These are phyloP conservation scores for Fraxinus baroniana DNA, from an alignment of 305 asterid genomes.

Conservation along the genomic window DNA sequence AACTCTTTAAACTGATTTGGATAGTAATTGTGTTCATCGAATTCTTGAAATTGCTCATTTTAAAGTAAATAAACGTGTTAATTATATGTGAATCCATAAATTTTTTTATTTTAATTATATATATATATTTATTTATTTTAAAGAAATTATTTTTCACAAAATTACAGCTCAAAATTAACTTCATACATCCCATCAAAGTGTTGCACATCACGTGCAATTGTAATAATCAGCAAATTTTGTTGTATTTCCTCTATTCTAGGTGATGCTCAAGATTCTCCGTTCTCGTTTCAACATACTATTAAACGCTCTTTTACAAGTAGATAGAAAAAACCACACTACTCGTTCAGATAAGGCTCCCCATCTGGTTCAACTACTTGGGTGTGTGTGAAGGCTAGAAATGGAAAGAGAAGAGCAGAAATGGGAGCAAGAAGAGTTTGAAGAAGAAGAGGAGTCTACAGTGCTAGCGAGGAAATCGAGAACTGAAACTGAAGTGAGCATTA, in stretches of 20 bases:
- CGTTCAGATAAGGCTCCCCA: not conserved
- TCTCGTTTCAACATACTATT: not conserved
- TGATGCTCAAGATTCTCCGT: not conserved
- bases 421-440: constrained; percentile 40
- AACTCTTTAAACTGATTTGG: too few species aligned
- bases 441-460: constrained; percentile 39
- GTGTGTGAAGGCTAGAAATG: constrained; percentile 34
- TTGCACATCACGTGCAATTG: not conserved
- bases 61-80: too few species aligned
- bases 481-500: not conserved
- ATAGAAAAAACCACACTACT: not conserved
- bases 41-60: too few species aligned
- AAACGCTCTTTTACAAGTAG: not conserved
- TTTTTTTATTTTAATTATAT: too few species aligned
- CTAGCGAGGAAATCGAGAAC: constrained; percentile 28
- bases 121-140: too few species aligned
- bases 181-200: not conserved
- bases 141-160: too few species aligned
- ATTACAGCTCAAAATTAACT: not conserved
- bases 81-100: too few species aligned
- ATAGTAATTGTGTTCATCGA: too few species aligned
- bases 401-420: constrained; percentile 46
- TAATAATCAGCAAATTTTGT: not conserved
- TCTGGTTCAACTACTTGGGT: not conserved
- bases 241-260: not conserved